A percentile compares a stretch with the other conserved stretches of the same genome.
Evolutionary conservation across 2,329 filamentous ascomycete species (phyloP).

Genomic region (Ascochyta fabae): DNA sequence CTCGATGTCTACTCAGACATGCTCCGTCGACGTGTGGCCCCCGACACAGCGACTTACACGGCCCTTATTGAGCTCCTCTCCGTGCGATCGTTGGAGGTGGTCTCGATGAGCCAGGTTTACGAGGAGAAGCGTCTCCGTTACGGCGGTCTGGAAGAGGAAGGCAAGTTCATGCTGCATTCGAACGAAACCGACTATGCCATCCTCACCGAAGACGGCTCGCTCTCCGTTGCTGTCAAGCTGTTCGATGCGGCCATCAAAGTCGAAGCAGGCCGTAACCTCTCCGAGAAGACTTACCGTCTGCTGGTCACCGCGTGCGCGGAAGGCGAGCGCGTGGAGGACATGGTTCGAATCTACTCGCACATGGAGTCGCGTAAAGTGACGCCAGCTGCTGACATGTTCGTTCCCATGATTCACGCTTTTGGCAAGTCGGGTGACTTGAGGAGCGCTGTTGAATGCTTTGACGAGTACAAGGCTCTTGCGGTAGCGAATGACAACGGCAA

Average conservation of each 20-base stretch:
- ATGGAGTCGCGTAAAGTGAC: constrained; percentile 81
- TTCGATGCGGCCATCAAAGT: constrained; percentile 77
- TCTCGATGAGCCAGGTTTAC: constrained; percentile 72
- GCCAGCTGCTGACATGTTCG: constrained; percentile 82
- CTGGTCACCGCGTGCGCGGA: constrained; percentile 88
- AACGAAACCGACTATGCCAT: constrained; percentile 88
- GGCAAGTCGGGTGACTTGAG: constrained; percentile 79
- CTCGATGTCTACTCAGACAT: constrained; percentile 97
- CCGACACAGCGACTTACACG: constrained; percentile 85
- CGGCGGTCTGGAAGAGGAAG: constrained; percentile 81
- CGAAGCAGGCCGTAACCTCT: constrained; percentile 68
- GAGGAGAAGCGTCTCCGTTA: constrained; percentile 85
- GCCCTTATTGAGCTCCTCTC: constrained; percentile 85
- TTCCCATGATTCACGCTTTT: constrained; percentile 94
- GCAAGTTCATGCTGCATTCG: constrained; percentile 87
- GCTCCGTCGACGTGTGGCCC: constrained; percentile 81
- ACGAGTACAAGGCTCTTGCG: constrained; percentile 90
- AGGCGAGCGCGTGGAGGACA: constrained; percentile 80
- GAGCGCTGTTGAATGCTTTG: constrained; percentile 93
- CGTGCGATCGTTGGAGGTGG: constrained; percentile 78
- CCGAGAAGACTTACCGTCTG: constrained; percentile 81
- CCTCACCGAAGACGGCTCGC: constrained; percentile 82
- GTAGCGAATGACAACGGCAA: constrained; percentile 80
- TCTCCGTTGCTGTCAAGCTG: constrained; percentile 82
- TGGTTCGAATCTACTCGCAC: constrained; percentile 89